Evolutionary conservation across 2,329 filamentous ascomycete species (phyloP), one percentile per base, ranked within the genome.

Genomic region (Penicillium hesseltinei): DNA sequence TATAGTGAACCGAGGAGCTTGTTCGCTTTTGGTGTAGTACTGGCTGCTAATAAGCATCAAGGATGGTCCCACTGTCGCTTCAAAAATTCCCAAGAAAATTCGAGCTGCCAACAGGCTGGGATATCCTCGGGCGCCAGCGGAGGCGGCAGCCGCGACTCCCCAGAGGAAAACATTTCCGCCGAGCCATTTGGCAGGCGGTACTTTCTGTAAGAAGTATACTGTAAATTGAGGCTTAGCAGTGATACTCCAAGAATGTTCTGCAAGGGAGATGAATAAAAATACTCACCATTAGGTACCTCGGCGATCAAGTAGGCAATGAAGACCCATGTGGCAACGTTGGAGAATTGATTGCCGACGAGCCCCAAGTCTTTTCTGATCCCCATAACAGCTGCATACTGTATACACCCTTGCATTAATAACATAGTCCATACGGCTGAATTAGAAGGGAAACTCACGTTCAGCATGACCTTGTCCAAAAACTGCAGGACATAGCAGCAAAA

Each of bases 1-100:
- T 65, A 86, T 78, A 19, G 80, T 82, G 68, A 85, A 84, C 9
- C 84, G 79, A 8, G 82, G 81, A 4, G 83, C 81, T 65, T 83
- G 82, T 68, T 87, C 84, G 2, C 75, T 75, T 56, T 81, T 80
- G 29, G 78, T 81, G 50, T 85, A 87, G 78, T 82, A 87, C 66
- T 83, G 79, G 56, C 81, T 83, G 61, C 80, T 84, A 63, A 87
- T 82, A 51, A 88, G 76, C 75, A 86, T 83, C 55, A 87, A 70
- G 1, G 81, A 84, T 1, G 85, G 85, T 2, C 80, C 81, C 54
- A 87, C 82, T 3, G 82, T 82, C 3, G 84, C 82, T 62, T 81
- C 85, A 56, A 87, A 86, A 49, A 84, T 79, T 33, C 85, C 85
- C 1, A 87, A 74, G 61, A 86, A 83, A 61, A 85, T 74, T 13